These are phyloP conservation scores for Exidia glandulosa DNA, from an alignment of 768 basidiomycete species.

Conservation along the genomic window DNA sequence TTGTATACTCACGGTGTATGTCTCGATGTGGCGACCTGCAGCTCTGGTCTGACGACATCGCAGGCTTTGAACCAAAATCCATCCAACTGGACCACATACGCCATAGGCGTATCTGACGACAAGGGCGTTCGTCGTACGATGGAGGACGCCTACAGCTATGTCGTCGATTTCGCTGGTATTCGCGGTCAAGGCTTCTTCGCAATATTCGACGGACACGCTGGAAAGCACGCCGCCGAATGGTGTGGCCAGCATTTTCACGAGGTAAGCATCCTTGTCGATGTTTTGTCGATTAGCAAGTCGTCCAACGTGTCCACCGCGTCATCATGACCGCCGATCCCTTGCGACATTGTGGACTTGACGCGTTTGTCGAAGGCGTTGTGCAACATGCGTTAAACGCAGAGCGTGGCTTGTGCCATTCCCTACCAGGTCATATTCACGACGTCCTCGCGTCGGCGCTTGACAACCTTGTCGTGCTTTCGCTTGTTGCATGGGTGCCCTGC, in stretches of 20 bases:
- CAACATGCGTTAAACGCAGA: too few relatives aligned
- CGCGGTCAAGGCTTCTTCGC: slow-evolving; percentile 97
- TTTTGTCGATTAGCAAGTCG: too few relatives aligned
- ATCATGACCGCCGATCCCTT: neutral
- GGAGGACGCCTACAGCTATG: slow-evolving; percentile 96
- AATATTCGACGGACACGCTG: slow-evolving; percentile 96
- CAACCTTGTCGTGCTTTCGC: too few relatives aligned
- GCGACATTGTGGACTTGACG: neutral
- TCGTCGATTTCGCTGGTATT: slow-evolving; percentile 85
- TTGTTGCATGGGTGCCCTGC: too few relatives aligned
- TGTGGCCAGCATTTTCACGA: slow-evolving; percentile 94
- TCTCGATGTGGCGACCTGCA: slow-evolving; percentile 4
- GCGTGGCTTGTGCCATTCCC: too few relatives aligned
- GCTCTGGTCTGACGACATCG: neutral
- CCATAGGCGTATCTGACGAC: slow-evolving; percentile 74
- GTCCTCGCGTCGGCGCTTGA: too few relatives aligned
- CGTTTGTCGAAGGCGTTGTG: neutral
- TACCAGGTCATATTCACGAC: too few relatives aligned
- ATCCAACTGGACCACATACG: slow-evolving; percentile 48
- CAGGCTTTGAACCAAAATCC: slow-evolving; percentile 73
- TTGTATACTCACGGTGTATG: slow-evolving; percentile 68
- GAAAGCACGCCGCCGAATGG: slow-evolving; percentile 98
- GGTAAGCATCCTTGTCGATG: slow-evolving; percentile 28
- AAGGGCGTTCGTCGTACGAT: slow-evolving; percentile 84
- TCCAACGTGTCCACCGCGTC: too few relatives aligned